Percentiles rank a stretch among this genome's conserved stretches.
Evolutionary conservation across 164 flowering plant genomes (phyloP).

Genomic region (Annona cherimola): DNA sequence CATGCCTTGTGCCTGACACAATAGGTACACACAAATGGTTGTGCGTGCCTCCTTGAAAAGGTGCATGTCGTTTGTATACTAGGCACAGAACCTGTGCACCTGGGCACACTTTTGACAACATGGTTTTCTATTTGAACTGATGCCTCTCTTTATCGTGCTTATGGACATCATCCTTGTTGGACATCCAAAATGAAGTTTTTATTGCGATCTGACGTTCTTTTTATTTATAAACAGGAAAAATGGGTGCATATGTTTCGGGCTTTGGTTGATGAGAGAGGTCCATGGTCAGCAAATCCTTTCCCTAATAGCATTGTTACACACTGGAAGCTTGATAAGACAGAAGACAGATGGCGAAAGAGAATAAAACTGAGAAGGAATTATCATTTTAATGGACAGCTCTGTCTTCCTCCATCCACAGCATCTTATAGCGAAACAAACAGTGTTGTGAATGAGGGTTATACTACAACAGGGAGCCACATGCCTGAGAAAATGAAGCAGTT

Average conservation of each 20-base stretch:
- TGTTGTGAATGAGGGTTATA: constrained; percentile 37
- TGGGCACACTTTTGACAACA: no score
- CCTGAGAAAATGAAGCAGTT: constrained; percentile 85
- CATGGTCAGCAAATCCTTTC: constrained; percentile 96
- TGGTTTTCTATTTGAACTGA: neutral
- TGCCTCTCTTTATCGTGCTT: neutral
- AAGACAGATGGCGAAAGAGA: constrained; percentile 89
- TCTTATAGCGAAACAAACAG: constrained; percentile 26
- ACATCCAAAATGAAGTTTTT: neutral
- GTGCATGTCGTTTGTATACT: no score
- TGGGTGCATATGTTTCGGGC: constrained; percentile 90
- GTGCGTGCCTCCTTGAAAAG: no score
- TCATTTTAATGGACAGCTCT: constrained; percentile 78
- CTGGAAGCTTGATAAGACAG: constrained; percentile 98
- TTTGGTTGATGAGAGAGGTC: constrained; percentile 97
- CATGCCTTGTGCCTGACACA: no score
- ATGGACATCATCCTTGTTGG: neutral
- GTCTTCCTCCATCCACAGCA: constrained; percentile 52
- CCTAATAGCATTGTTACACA: constrained; percentile 58
- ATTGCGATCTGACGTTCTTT: neutral
- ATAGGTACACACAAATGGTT: no score
- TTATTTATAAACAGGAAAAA: constrained; percentile 54
- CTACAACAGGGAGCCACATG: constrained; percentile 50
- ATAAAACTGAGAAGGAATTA: constrained; percentile 83
- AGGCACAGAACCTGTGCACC: no score